Percentiles rank a stretch among this genome's conserved stretches.
Conservation (phyloP, 2,329 filamentous ascomycete genomes). For the Penicillium frequentans region DNA sequence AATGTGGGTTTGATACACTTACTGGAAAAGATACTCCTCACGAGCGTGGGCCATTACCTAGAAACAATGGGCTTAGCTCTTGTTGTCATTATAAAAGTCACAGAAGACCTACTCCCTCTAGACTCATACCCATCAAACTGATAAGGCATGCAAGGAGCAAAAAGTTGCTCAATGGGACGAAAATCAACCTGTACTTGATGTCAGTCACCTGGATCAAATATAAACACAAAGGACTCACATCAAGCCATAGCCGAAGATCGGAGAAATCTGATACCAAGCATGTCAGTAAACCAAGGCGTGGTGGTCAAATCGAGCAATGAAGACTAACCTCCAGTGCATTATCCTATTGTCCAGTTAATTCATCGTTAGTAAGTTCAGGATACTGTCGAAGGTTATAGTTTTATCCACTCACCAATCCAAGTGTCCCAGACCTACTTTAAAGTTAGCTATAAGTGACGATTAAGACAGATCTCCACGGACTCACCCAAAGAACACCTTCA, state of each 20-base stretch:
- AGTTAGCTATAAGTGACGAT: conserved; percentile 25
- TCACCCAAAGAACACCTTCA: conserved; percentile 64
- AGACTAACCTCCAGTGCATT: conserved; percentile 39
- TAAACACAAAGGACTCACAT: conserved; percentile 30
- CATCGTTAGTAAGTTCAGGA: conserved; percentile 29
- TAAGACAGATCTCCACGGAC: conserved; percentile 26
- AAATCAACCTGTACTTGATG: conserved; percentile 49
- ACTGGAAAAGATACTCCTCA: conserved; percentile 64
- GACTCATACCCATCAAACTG: conserved; percentile 58
- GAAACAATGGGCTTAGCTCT: conserved; percentile 1
- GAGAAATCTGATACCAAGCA: conserved; percentile 43
- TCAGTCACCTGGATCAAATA: conserved; percentile 14
- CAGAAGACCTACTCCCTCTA: conserved; percentile 49
- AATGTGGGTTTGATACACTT: conserved; percentile 15
- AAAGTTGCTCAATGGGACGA: conserved; percentile 62
- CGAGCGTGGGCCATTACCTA: conserved; percentile 62
- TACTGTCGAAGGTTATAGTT: conserved; percentile 5
- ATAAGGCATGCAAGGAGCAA: conserved; percentile 61
- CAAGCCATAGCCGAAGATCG: conserved; percentile 41
- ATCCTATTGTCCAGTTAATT: conserved; percentile 42
- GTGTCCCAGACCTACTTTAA: conserved; percentile 50
- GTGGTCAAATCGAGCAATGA: conserved; percentile 39
- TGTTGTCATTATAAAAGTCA: background rate
- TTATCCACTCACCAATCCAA: conserved; percentile 56
- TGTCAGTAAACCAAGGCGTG: conserved; percentile 34